phyloP scores from a whole-genome alignment of 345 rosid genomes.

The Orychophragmus violaceus region DNA sequence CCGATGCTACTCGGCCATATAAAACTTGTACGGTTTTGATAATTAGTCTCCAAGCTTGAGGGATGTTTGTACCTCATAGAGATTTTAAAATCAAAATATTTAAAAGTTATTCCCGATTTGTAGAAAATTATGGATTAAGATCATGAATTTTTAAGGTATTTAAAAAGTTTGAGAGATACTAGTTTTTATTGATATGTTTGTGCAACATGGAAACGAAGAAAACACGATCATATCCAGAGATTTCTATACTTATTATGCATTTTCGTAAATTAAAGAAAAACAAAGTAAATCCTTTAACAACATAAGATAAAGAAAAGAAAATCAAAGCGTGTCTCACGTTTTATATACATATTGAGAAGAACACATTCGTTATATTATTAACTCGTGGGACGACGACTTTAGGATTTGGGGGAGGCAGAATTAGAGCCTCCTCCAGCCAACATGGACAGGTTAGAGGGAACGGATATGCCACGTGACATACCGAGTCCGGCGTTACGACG shows the following conservation, averaged over 20 bases:
- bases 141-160: too few relatives aligned
- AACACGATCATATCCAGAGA: conserved; percentile 53
- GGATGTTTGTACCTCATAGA: too few relatives aligned
- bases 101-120: too few relatives aligned
- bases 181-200: too few relatives aligned
- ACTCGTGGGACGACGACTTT: background rate
- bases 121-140: too few relatives aligned
- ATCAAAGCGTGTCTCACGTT: background rate
- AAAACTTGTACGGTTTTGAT: too few relatives aligned
- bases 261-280: background rate
- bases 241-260: conserved; percentile 40
- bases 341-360: conserved; percentile 3
- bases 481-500: conserved; percentile 29
- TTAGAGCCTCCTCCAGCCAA: conserved; percentile 33
- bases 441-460: conserved; percentile 53
- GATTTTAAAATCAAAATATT: too few relatives aligned
- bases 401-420: conserved; percentile 10
- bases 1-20: too few relatives aligned
- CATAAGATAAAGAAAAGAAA: background rate
- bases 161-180: too few relatives aligned
- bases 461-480: conserved; percentile 47
- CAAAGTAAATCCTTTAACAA: background rate
- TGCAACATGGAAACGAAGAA: too few relatives aligned
- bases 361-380: background rate
- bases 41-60: too few relatives aligned